Conservation (phyloP, 495 filamentous ascomycete species). For the Sordaria brevicollis region DNA sequence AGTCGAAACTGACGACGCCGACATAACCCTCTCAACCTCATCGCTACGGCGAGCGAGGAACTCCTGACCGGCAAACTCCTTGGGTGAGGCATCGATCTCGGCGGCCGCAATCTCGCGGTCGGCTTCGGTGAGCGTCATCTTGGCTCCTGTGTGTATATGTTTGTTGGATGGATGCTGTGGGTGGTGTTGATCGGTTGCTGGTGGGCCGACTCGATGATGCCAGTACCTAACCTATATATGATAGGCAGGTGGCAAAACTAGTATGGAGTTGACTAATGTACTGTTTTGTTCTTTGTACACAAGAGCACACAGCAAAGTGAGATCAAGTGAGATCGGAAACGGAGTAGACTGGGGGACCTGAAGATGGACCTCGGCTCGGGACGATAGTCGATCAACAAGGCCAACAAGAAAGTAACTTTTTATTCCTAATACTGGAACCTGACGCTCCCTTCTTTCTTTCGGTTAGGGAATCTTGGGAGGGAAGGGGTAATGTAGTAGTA, state of each 20-base stretch:
- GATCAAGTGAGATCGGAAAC: not conserved
- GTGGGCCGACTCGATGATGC: not conserved
- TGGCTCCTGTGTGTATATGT: not conserved
- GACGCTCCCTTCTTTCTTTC: not conserved
- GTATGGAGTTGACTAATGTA: not conserved
- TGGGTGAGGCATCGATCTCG: conserved; percentile 29
- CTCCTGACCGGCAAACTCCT: conserved; percentile 9
- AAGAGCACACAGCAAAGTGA: not conserved
- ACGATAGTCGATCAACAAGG: conserved; percentile 1
- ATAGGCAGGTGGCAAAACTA: not conserved
- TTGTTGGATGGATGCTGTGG: not conserved
- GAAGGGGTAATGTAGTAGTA: not conserved
- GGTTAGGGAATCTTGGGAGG: not conserved
- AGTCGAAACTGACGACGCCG: conserved; percentile 41
- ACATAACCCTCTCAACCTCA: conserved; percentile 39
- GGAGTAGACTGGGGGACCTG: not conserved
- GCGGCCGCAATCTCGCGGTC: conserved; percentile 43
- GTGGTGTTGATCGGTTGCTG: not conserved
- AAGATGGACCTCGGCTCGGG: not conserved
- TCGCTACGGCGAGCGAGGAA: conserved; percentile 24
- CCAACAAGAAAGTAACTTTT: not conserved
- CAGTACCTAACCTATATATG: not conserved
- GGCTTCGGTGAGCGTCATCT: conserved; percentile 35
- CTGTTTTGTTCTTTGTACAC: not conserved
- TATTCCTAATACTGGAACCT: not conserved